These are phyloP conservation scores for Lecanosticta acicola DNA, from an alignment of 2,329 filamentous ascomycete genomes.

Conservation along the genomic window DNA sequence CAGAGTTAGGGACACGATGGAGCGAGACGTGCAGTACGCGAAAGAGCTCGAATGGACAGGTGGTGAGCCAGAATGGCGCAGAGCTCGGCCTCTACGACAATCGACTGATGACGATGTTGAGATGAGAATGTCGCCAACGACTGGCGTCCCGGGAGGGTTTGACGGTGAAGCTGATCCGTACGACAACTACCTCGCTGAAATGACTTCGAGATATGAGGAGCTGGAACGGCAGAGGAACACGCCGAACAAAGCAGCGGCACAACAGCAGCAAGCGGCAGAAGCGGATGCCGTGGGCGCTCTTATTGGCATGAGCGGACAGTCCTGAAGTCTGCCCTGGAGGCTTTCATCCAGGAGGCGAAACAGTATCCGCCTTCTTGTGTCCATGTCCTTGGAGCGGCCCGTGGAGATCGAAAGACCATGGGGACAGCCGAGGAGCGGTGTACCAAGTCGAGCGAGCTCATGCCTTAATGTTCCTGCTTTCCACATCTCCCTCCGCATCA, in stretches of 20 bases:
- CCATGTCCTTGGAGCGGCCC: too few species aligned
- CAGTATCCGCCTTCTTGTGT: too few species aligned
- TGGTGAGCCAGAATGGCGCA: conserved; percentile 21
- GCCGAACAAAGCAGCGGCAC: conserved; percentile 17
- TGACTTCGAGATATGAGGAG: conserved; percentile 28
- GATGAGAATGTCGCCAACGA: conserved; percentile 21
- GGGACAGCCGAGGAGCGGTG: too few species aligned
- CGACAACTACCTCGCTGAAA: conserved; percentile 29
- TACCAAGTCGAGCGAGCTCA: too few species aligned
- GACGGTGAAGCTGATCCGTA: conserved; percentile 32
- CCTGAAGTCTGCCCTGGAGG: too few species aligned
- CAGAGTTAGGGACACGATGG: conserved; percentile 32
- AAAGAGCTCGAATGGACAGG: conserved; percentile 30
- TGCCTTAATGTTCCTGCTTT: too few species aligned
- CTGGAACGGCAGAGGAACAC: conserved; percentile 25
- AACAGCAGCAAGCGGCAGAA: conserved; percentile 16
- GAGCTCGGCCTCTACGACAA: conserved; percentile 2
- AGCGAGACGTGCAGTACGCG: conserved; percentile 34
- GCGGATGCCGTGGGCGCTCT: conserved; percentile 25
- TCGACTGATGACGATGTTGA: conserved; percentile 11
- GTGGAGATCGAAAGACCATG: too few species aligned
- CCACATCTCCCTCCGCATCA: too few species aligned
- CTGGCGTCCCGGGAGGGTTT: conserved; percentile 28
- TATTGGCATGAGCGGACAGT: conserved; percentile 17
- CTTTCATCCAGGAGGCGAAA: too few species aligned